phyloP scores from a whole-genome alignment of 495 filamentous ascomycete genomes.

The Xylaria curta region DNA sequence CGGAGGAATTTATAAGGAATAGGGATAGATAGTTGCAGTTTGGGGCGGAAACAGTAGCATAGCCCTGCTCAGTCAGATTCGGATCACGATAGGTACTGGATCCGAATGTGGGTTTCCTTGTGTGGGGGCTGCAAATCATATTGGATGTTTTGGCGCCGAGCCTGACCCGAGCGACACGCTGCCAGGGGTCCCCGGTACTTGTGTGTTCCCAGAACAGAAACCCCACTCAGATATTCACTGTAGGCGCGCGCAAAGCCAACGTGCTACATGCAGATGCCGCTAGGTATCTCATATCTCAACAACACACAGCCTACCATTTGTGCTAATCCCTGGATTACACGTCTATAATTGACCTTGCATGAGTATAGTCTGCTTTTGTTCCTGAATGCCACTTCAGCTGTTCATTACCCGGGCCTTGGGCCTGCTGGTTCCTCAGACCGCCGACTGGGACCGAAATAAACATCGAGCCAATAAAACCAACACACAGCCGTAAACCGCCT shows the following conservation, averaged over 20 bases:
- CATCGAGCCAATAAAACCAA: conserved; percentile 10
- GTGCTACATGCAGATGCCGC: background rate
- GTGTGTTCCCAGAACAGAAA: background rate
- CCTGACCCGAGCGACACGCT: conserved; percentile 13
- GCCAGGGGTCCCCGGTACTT: background rate
- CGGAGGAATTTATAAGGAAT: background rate
- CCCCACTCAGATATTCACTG: background rate
- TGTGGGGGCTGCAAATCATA: conserved; percentile 9
- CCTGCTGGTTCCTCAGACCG: background rate
- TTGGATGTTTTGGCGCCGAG: conserved; percentile 19
- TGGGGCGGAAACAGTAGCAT: conserved; percentile 15
- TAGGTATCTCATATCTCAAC: conserved; percentile 3
- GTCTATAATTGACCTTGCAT: conserved; percentile 23
- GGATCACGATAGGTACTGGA: background rate
- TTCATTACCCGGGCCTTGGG: background rate
- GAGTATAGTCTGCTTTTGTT: background rate
- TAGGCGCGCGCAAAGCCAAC: conserved; percentile 23
- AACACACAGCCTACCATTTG: conserved; percentile 26
- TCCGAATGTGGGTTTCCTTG: background rate
- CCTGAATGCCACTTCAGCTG: conserved; percentile 7
- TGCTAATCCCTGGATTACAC: background rate
- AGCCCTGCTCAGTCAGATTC: conserved; percentile 15
- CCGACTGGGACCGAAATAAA: conserved; percentile 17
- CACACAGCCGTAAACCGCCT: conserved; percentile 10
- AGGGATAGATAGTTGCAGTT: conserved; percentile 8